phyloP scores from a whole-genome alignment of 1,284 basidiomycete genomes.

The Entoloma clypeatum region DNA sequence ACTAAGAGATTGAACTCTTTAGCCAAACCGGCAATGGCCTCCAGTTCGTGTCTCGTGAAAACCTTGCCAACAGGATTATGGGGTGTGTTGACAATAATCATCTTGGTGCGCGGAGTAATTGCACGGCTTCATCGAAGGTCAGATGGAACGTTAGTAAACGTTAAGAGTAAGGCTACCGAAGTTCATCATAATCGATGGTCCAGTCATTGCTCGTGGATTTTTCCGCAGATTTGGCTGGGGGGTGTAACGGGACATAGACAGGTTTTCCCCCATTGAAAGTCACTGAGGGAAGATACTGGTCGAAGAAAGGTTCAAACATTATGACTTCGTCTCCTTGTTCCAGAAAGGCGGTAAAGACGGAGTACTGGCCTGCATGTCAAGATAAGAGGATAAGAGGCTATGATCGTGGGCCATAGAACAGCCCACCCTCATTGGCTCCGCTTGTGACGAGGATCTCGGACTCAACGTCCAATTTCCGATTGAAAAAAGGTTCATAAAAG shows the following conservation, averaged over 20 bases:
- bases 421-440: conserved; percentile 89
- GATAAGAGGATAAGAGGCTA: conserved; percentile 1
- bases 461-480: conserved; percentile 76
- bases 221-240: conserved; percentile 54
- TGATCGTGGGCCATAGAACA: not conserved
- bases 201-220: conserved; percentile 77
- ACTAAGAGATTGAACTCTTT: conserved; percentile 93
- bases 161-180: conserved; percentile 49
- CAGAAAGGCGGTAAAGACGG: conserved; percentile 85
- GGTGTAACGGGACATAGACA: conserved; percentile 93
- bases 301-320: conserved; percentile 97
- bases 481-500: conserved; percentile 72
- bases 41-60: conserved; percentile 81
- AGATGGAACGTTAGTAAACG: not conserved
- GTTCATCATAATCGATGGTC: conserved; percentile 83
- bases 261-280: conserved; percentile 92
- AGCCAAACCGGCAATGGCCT: conserved; percentile 80
- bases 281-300: conserved; percentile 92
- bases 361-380: conserved; percentile 71
- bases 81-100: conserved; percentile 92
- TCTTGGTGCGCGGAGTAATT: conserved; percentile 84
- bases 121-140: conserved; percentile 51
- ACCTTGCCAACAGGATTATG: conserved; percentile 98
- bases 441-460: conserved; percentile 92
- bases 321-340: conserved; percentile 95